phyloP scores from a whole-genome alignment of 139 green algal species.

The Zygnema circumcarinatum region DNA sequence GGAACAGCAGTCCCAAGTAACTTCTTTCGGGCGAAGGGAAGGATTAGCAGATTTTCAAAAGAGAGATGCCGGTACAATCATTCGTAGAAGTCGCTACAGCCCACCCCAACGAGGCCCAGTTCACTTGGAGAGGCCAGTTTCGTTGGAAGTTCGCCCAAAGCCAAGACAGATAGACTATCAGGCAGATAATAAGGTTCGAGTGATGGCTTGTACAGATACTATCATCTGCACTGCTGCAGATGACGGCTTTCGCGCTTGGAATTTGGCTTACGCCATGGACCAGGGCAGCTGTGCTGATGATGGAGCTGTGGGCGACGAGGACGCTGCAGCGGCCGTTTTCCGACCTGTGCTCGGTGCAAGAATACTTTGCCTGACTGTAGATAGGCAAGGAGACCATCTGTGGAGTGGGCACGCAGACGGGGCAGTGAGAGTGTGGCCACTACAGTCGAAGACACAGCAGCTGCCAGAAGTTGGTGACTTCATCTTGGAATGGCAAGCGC shows the following conservation, averaged over 20 bases:
- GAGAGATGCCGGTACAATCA: not conserved
- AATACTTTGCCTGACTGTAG: slow-evolving; percentile 27
- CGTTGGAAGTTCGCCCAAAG: not conserved
- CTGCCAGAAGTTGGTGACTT: not conserved
- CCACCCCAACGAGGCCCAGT: not conserved
- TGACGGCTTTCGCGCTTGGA: not conserved
- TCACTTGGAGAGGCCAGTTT: not conserved
- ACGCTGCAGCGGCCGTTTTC: not conserved
- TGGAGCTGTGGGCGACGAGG: slow-evolving; percentile 15
- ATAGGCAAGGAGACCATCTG: slow-evolving; percentile 13
- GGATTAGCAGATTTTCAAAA: not conserved
- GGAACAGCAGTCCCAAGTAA: slow-evolving; percentile 13
- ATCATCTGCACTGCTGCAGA: not conserved
- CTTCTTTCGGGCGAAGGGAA: not conserved
- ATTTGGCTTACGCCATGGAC: not conserved
- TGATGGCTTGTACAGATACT: not conserved
- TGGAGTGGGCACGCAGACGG: slow-evolving; percentile 48
- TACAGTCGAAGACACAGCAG: not conserved
- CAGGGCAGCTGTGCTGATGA: not conserved
- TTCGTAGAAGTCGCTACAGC: not conserved
- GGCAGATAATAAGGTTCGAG: not conserved
- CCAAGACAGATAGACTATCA: not conserved
- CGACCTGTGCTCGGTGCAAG: slow-evolving; percentile 17
- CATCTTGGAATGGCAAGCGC: slow-evolving; percentile 26
- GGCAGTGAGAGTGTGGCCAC: slow-evolving; percentile 29